phyloP scores from a whole-genome alignment of 768 basidiomycete species.

The Dioszegia crocea region DNA sequence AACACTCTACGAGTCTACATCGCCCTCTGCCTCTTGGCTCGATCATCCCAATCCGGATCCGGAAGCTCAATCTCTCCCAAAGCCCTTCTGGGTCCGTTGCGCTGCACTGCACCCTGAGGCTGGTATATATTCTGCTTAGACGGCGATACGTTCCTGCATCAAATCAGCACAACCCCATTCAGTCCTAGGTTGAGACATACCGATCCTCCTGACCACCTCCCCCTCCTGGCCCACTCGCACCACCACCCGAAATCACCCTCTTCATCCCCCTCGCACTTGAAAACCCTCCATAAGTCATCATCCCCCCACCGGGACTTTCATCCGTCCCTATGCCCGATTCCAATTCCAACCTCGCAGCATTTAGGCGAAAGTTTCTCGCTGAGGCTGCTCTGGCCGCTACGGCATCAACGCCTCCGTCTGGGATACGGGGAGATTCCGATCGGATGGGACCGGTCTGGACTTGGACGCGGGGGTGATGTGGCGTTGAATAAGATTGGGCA shows the following conservation, averaged over 20 bases:
- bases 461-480: not conserved
- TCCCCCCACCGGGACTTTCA: not conserved
- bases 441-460: conserved; percentile 8
- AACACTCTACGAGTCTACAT: not conserved
- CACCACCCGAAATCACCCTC: conserved; percentile 7
- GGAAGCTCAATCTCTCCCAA: conserved; percentile 24
- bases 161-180: conserved; percentile 1
- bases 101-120: not conserved
- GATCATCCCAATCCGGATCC: conserved; percentile 14
- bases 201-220: not conserved
- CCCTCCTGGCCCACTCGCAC: not conserved
- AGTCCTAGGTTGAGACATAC: not conserved
- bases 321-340: conserved; percentile 12
- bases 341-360: conserved; percentile 18
- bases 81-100: conserved; percentile 17
- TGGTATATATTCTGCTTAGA: conserved; percentile 14
- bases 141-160: conserved; percentile 19
- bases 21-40: conserved; percentile 12
- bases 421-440: conserved; percentile 37
- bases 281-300: conserved; percentile 12
- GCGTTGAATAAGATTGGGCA: not conserved
- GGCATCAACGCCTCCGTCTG: conserved; percentile 29
- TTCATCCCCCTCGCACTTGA: conserved; percentile 37
- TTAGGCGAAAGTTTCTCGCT: conserved; percentile 4
- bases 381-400: conserved; percentile 23